These are phyloP conservation scores for Polysphondylium violaceum DNA, from an alignment of 78 protist genomes.

Conservation along the genomic window DNA sequence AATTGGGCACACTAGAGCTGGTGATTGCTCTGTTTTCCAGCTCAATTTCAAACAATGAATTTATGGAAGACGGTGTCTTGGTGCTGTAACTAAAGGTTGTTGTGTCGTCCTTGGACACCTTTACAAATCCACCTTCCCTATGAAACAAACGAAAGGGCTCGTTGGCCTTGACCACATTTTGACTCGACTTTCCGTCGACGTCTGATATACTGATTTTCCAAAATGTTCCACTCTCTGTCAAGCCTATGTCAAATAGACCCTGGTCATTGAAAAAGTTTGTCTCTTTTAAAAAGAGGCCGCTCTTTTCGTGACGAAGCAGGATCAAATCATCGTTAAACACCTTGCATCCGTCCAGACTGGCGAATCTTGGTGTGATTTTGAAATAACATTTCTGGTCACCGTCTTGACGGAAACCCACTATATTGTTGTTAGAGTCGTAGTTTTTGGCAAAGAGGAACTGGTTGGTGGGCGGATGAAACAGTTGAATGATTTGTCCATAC, in stretches of 20 bases:
- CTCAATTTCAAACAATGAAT: constrained; percentile 63
- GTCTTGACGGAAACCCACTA: constrained; percentile 52
- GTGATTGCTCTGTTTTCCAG: neutral
- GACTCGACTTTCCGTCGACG: constrained; percentile 60
- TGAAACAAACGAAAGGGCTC: constrained; percentile 78
- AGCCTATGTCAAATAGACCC: constrained; percentile 52
- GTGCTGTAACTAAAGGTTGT: constrained; percentile 69
- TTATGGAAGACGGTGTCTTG: constrained; percentile 50
- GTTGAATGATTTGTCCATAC: constrained; percentile 67
- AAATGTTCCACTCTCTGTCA: constrained; percentile 39
- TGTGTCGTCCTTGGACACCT: constrained; percentile 18
- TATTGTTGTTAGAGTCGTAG: neutral
- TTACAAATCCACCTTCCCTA: constrained; percentile 70
- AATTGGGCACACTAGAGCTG: neutral
- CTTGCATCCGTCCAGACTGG: constrained; percentile 27
- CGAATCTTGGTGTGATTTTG: constrained; percentile 49
- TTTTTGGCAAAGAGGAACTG: constrained; percentile 66
- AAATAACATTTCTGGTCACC: constrained; percentile 76
- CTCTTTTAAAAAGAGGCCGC: constrained; percentile 44
- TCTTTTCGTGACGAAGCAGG: constrained; percentile 56
- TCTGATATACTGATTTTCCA: constrained; percentile 55
- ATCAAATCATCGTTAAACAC: constrained; percentile 47
- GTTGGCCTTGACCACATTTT: constrained; percentile 15
- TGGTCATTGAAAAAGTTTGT: constrained; percentile 43
- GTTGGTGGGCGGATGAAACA: constrained; percentile 48